Conservation (phyloP, 768 basidiomycete species). For the Phaeolepiota aurea region DNA sequence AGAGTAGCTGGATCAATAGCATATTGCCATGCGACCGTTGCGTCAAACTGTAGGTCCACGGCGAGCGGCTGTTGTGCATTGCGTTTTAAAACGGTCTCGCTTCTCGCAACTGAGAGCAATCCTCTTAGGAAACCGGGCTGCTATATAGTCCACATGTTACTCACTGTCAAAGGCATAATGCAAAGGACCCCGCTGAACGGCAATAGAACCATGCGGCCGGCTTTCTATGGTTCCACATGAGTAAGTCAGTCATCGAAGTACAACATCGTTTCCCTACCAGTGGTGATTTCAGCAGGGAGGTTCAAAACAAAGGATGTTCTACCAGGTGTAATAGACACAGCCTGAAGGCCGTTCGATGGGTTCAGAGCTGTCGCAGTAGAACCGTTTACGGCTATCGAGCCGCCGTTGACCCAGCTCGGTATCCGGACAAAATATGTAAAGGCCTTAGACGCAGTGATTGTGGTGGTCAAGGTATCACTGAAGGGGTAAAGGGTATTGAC, state of each 20-base stretch:
- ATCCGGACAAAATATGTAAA: conserved; percentile 43
- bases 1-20: conserved; percentile 43
- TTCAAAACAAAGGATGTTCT: conserved; percentile 35
- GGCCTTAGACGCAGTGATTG: conserved; percentile 28
- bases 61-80: conserved; percentile 37
- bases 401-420: conserved; percentile 39
- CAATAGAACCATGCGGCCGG: conserved; percentile 42
- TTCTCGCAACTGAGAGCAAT: conserved; percentile 19
- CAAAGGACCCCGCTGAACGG: conserved; percentile 45
- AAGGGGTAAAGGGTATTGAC: conserved; percentile 46
- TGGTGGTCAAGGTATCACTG: conserved; percentile 38
- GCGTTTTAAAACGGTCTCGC: conserved; percentile 26
- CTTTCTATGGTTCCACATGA: conserved; percentile 22
- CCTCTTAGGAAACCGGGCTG: background rate
- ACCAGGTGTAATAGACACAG: conserved; percentile 28
- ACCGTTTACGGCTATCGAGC: conserved; percentile 36
- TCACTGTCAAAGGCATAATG: conserved; percentile 48
- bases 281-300: conserved; percentile 37
- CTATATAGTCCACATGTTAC: conserved; percentile 3
- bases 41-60: conserved; percentile 41
- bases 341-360: conserved; percentile 36
- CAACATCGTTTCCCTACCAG: conserved; percentile 19
- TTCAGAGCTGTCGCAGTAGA: conserved; percentile 23
- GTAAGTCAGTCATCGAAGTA: background rate
- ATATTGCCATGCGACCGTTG: conserved; percentile 40